Evolutionary conservation across 2,329 filamentous ascomycete species (phyloP).

Genomic region (Dactylellina cionopaga): DNA sequence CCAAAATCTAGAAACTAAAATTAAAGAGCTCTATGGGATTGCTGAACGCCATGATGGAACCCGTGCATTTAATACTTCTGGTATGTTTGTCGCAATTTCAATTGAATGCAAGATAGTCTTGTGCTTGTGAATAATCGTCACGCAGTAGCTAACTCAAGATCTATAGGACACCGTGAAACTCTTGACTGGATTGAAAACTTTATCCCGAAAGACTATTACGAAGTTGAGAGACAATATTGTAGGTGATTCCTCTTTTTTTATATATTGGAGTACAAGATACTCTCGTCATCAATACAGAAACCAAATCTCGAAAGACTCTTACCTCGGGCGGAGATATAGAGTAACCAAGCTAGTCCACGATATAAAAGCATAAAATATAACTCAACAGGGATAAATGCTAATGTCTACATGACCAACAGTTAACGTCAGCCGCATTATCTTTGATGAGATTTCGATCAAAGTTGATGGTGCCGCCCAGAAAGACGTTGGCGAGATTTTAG

Average conservation of each 20-base stretch:
- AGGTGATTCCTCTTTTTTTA: not conserved
- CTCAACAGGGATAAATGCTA: not conserved
- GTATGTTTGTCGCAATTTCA: slow-evolving; percentile 63
- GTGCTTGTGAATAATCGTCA: not conserved
- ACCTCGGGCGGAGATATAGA: no score
- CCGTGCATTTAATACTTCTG: slow-evolving; percentile 63
- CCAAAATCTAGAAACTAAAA: slow-evolving; percentile 62
- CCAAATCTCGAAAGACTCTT: no score
- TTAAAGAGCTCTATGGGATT: slow-evolving; percentile 63
- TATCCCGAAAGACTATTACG: slow-evolving; percentile 20
- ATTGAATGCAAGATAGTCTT: no score
- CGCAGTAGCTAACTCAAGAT: not conserved
- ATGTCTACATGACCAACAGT: not conserved
- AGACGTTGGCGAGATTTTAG: not conserved
- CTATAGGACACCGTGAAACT: not conserved
- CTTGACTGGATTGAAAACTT: slow-evolving; percentile 14
- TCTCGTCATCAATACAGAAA: no score
- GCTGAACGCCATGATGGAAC: slow-evolving; percentile 61
- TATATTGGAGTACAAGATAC: not conserved
- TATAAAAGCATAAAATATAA: no score
- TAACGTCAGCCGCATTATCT: not conserved
- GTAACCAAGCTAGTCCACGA: no score
- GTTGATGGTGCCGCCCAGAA: not conserved
- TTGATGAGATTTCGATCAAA: slow-evolving; percentile 8
- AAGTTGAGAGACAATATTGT: slow-evolving; percentile 13